A percentile compares a stretch with the other conserved stretches of the same genome.
phyloP scores from a whole-genome alignment of 208 protist species.

The Trypanosoma melophagium region DNA sequence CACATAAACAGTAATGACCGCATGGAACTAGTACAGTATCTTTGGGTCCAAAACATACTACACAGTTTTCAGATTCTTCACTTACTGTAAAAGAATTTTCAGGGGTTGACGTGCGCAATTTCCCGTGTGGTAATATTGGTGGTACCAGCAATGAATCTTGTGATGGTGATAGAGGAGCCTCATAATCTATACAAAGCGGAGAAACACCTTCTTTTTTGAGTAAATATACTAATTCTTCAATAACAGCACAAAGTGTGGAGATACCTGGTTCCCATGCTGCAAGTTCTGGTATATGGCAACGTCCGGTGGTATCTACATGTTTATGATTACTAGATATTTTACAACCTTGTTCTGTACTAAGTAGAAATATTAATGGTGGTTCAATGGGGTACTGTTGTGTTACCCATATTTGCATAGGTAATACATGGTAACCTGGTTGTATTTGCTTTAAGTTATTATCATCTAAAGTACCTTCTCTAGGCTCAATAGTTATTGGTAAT shows the following conservation, averaged over 20 bases:
- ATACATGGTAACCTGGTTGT: constrained; percentile 18
- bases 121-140: no score
- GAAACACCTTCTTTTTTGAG: constrained; percentile 39
- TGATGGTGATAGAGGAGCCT: no score
- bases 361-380: constrained; percentile 50
- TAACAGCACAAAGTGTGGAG: constrained; percentile 36
- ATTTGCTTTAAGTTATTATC: neutral
- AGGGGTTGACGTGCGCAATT: no score
- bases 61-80: no score
- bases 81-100: no score
- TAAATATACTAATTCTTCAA: constrained; percentile 30
- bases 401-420: constrained; percentile 69
- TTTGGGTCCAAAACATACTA: no score
- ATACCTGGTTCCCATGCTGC: constrained; percentile 44
- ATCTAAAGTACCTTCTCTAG: neutral
- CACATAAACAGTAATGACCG: no score
- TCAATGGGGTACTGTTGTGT: constrained; percentile 54
- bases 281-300: constrained; percentile 48
- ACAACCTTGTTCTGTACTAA: constrained; percentile 25
- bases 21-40: no score
- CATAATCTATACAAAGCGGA: constrained; percentile 45
- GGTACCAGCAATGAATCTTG: no score
- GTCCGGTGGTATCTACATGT: constrained; percentile 54
- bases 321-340: constrained; percentile 49
- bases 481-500: constrained; percentile 33